Evolutionary conservation across 176 grass and related monocot genomes (phyloP), one percentile per base, ranked within the genome.

Genomic region (Rhynchospora pubera): DNA sequence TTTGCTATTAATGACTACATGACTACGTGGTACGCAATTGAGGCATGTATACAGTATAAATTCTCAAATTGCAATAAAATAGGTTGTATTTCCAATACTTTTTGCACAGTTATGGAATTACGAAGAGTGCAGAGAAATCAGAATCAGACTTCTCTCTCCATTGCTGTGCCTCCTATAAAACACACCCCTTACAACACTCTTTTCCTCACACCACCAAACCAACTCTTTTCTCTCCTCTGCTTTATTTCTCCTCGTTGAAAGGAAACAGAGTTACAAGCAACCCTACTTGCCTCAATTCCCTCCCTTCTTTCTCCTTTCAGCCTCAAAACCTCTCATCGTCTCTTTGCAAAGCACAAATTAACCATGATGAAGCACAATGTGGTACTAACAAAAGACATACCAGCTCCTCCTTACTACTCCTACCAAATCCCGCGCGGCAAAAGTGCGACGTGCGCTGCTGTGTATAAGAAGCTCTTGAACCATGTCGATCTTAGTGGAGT

Each of bases 341-440:
- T 66, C 30, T 16, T 1, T 34, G 34, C 26, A 69, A 69, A 10
- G 18, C 39, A 45, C 32, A 43, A 45, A 19, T 19, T 55, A 16
- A 55, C 50, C 68, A 97, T 97, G 93, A 88, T 86, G 59, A 91
- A 89, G 51, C 87, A 84, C 60, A 85, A 85, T 47, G 85, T 70
- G 45, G 84, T 88, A 12, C 5, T 85, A 48, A 65, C 87, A 53
- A 77, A 55, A 62, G 88, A 91, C 26, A 93, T 18, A 52, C 65
- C 24, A 78, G 80, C 43, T 10, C 80, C 68, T 28, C 88, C 18
- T 75, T 75, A 75, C 71, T 75, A 52, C 47, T 52, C 5, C 65
- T 79, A 59, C 55, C 81, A 57, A 10, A 85, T 18, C 80, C 70
- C 59, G 57, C 63, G 0, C 71, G 52, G 14, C 45, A 60, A 15